Evolutionary conservation across 169 alveolate genomes (phyloP), one percentile per base, ranked within the genome.

Genomic region (Babesia sp.): DNA sequence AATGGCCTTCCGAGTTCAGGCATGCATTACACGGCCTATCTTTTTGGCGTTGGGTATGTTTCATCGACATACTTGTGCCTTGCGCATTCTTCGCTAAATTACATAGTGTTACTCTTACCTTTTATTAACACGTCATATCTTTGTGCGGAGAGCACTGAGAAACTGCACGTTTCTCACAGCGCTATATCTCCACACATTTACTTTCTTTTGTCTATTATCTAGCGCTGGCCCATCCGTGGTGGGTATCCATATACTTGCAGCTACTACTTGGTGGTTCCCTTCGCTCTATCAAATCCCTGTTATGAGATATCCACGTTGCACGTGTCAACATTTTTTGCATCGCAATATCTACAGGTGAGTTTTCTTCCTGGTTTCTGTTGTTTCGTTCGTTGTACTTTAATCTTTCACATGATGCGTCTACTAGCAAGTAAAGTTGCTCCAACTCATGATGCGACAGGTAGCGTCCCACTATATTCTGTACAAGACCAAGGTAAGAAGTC

Each of bases 41-140:
- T 79, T 14, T 75, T 88, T 48, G 93, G 91, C 46, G 50, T 83
- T 41, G 51, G 90, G 93, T 88, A 63, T 28, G 78, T 59, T n/a
- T 53, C 36, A n/a, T n/a, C n/a, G n/a, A n/a, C n/a, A n/a, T n/a
- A n/a, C 39, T 24, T 28, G 12, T 28, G 64, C 22, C 44, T 6
- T 24, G 9, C 18, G 16, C 22, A 28, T 16, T 9, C 28, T 28
- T 55, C 16, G 39, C 28, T 14, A 16, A 42, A 5, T 20, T 55
- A 55, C 7, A 28, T 33, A 24, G 58, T 55, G 45, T 55, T 7
- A 5, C 16, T 55, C 16, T 8, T 24, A 29, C 45, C 12, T 24
- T 24, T 22, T 28, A 8, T 55, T 6, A 11, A n/a, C 22, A 16
- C 28, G 9, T 48, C 56, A 6, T 48, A 18, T 48, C 56, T n/a